Percentiles rank a stretch among this genome's conserved stretches.
Conservation (phyloP, 2,329 filamentous ascomycete species). For the Colletotrichum sp. region DNA sequence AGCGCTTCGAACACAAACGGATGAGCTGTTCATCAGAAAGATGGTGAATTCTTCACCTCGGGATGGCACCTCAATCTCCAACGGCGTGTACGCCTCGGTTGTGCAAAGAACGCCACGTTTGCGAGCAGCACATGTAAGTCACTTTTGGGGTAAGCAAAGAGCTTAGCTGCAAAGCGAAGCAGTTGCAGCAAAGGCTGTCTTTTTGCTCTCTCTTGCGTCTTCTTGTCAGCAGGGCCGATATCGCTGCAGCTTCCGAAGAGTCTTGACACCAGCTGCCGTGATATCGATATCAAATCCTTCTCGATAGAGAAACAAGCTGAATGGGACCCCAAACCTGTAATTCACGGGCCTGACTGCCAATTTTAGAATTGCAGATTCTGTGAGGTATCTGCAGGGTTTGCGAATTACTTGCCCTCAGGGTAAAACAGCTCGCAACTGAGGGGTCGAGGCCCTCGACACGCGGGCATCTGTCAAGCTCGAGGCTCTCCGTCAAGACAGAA, state of each 20-base stretch:
- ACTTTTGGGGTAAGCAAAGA: background rate
- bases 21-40: background rate
- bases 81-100: background rate
- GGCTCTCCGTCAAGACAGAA: background rate
- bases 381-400: background rate
- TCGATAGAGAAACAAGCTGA: background rate
- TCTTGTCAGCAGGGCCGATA: background rate
- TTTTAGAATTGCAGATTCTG: background rate
- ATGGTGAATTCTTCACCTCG: background rate
- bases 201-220: background rate
- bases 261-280: background rate
- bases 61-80: background rate
- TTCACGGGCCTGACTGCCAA: background rate
- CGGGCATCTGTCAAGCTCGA: background rate
- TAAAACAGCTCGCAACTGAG: background rate
- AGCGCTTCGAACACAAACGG: background rate
- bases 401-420: background rate
- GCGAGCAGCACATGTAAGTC: background rate
- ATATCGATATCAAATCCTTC: background rate
- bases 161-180: background rate
- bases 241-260: background rate
- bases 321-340: background rate
- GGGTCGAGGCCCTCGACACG: background rate
- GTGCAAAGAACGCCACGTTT: background rate
- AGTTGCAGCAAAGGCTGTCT: background rate